These are phyloP conservation scores for Eragrostis curvula DNA, from an alignment of 176 grass and related monocot genomes.

Conservation along the genomic window DNA sequence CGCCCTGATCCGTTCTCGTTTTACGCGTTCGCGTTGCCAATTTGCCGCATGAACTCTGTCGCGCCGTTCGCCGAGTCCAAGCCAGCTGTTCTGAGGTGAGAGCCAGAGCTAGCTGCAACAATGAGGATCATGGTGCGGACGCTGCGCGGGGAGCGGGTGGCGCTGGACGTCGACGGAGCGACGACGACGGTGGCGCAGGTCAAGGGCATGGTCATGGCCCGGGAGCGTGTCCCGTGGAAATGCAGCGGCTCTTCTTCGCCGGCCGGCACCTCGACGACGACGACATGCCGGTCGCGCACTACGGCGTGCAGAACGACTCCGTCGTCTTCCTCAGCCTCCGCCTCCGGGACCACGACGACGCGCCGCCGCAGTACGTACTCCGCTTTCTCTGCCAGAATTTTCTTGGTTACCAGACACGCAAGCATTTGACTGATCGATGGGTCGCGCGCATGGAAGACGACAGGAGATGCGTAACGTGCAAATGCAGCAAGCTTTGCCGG, in stretches of 20 bases:
- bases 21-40: neutral
- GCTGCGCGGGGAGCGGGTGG: conserved; percentile 48
- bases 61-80: neutral
- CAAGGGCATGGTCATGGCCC: conserved; percentile 44
- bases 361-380: conserved; percentile 17
- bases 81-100: neutral
- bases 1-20: neutral
- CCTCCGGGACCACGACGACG: conserved; percentile 18
- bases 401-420: too few species aligned
- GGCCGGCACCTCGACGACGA: conserved; percentile 52
- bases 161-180: conserved; percentile 45
- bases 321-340: conserved; percentile 56
- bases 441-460: conserved; percentile 26
- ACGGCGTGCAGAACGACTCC: conserved; percentile 44
- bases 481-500: neutral
- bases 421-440: neutral
- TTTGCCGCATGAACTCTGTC: neutral
- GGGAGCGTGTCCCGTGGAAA: conserved; percentile 35
- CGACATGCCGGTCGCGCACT: neutral
- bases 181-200: conserved; percentile 40
- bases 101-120: neutral
- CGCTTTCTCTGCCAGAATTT: neutral
- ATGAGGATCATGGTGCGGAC: conserved; percentile 63
- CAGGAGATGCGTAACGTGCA: conserved; percentile 17
- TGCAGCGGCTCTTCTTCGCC: conserved; percentile 54